Percentiles rank a stretch among this genome's conserved stretches.
Evolutionary conservation across 2,329 filamentous ascomycete genomes (phyloP).

Genomic region (Phyllachora maydis): DNA sequence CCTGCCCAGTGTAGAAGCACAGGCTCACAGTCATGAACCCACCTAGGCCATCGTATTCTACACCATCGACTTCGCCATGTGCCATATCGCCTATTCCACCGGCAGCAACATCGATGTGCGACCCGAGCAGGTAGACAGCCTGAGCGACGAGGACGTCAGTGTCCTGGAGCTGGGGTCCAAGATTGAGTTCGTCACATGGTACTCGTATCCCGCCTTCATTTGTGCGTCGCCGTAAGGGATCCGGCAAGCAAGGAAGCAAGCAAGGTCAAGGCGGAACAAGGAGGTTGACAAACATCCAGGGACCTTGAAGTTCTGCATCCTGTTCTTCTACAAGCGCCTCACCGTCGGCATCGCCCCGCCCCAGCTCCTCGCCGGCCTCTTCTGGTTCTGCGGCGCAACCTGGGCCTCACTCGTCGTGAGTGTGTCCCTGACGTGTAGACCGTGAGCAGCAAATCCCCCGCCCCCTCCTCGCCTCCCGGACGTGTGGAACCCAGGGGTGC

Average conservation of each 20-base stretch:
- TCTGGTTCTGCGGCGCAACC: not conserved
- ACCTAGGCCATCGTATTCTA: not conserved
- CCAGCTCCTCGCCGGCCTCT: not conserved
- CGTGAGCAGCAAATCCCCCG: not conserved
- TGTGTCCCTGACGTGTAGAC: too few species aligned
- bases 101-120: not conserved
- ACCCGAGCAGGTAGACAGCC: not conserved
- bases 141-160: not conserved
- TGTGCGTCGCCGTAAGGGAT: too few species aligned
- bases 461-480: not conserved
- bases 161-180: constrained; percentile 2
- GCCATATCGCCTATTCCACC: not conserved
- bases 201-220: constrained; percentile 1
- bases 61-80: not conserved
- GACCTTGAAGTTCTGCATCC: constrained; percentile 1
- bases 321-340: constrained; percentile 1
- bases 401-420: not conserved
- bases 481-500: not conserved
- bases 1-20: too few species aligned
- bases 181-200: constrained; percentile 2
- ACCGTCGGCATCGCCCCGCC: constrained; percentile 1
- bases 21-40: too few species aligned
- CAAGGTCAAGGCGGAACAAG: too few species aligned
- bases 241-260: too few species aligned
- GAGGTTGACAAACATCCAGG: too few species aligned